These are phyloP conservation scores for Geranium incanum DNA, from an alignment of 441 rosid species.

Conservation along the genomic window DNA sequence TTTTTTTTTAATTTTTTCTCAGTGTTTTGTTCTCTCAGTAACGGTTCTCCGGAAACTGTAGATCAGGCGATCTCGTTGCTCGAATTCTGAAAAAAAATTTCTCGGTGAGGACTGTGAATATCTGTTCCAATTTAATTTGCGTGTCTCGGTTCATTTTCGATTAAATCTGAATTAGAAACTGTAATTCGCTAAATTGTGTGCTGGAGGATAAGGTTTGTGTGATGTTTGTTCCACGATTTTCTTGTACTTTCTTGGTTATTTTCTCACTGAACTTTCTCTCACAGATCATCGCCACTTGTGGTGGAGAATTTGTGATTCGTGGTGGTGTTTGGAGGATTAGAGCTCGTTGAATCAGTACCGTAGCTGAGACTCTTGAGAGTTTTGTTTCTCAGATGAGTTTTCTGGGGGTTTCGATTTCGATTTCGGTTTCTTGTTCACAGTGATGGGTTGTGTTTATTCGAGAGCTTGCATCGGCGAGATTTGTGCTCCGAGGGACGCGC, in stretches of 20 bases:
- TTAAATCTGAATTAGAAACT: not conserved
- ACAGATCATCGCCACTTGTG: too few species aligned
- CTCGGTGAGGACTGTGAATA: not conserved
- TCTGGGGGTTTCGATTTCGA: conserved; percentile 14
- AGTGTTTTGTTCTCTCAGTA: not conserved
- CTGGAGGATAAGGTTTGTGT: conserved; percentile 7
- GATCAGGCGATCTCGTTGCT: not conserved
- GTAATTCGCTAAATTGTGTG: not conserved
- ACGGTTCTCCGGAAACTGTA: conserved; percentile 7
- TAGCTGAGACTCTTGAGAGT: too few species aligned
- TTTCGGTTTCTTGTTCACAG: conserved; percentile 17
- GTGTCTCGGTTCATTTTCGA: not conserved
- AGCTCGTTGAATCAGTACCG: too few species aligned
- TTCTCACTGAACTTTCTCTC: too few species aligned
- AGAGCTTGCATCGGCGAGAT: conserved; percentile 92
- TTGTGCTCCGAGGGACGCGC: conserved; percentile 63
- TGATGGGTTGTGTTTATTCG: conserved; percentile 94
- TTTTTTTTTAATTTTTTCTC: not conserved
- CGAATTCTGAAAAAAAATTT: not conserved
- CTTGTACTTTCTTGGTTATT: too few species aligned
- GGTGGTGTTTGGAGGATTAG: too few species aligned
- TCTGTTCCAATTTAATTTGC: not conserved
- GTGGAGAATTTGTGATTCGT: too few species aligned
- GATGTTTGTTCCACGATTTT: not conserved
- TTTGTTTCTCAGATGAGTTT: not conserved